Percentiles rank a stretch among this genome's conserved stretches.
Conservation (phyloP, 2,329 filamentous ascomycete species). For the Emmonsiellopsis sp. region DNA sequence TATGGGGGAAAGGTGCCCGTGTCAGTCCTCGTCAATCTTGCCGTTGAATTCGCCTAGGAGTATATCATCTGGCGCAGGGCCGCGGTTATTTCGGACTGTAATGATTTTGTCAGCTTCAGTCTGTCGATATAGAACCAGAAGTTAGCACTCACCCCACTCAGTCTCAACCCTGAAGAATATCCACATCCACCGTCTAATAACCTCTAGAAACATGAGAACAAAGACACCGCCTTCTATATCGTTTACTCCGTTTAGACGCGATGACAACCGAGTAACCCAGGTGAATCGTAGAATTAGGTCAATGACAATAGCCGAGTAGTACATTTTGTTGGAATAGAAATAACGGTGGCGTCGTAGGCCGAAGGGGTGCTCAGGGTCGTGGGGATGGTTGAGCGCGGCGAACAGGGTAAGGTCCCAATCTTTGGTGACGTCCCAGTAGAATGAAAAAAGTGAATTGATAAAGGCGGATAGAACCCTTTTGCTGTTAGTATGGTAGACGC, state of each 20-base stretch:
- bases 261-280: slow-evolving; percentile 81
- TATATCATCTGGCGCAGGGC: slow-evolving; percentile 57
- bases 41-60: slow-evolving; percentile 63
- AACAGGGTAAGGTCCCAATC: slow-evolving; percentile 95
- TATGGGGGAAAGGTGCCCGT: not conserved
- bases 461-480: slow-evolving; percentile 63
- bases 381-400: slow-evolving; percentile 48
- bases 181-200: slow-evolving; percentile 88
- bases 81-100: slow-evolving; percentile 46
- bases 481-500: not conserved
- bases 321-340: slow-evolving; percentile 63
- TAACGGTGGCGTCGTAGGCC: slow-evolving; percentile 67
- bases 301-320: slow-evolving; percentile 70
- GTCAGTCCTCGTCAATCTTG: slow-evolving; percentile 54
- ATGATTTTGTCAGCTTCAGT: not conserved
- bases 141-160: slow-evolving; percentile 61
- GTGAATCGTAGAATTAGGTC: slow-evolving; percentile 80
- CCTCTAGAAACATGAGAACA: slow-evolving; percentile 75
- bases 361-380: slow-evolving; percentile 59
- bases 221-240: slow-evolving; percentile 88
- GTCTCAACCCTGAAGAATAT: slow-evolving; percentile 93
- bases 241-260: slow-evolving; percentile 71
- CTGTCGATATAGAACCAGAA: not conserved
- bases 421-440: slow-evolving; percentile 95
- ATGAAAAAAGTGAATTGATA: slow-evolving; percentile 85